These are phyloP conservation scores for Alternaria panax DNA, from an alignment of 2,329 filamentous ascomycete species.

Conservation along the genomic window DNA sequence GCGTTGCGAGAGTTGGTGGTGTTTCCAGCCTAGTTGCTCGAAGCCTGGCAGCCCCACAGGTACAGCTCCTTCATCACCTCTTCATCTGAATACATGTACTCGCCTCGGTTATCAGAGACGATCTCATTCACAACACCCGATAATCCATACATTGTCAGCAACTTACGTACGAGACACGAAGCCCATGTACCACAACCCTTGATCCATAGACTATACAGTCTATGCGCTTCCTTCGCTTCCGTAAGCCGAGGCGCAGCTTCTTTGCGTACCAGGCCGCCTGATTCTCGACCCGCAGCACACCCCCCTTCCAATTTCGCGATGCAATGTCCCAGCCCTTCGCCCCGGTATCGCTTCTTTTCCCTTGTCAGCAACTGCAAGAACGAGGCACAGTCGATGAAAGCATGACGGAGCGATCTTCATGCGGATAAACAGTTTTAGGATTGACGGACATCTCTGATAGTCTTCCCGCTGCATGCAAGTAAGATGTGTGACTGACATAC, in stretches of 20 bases:
- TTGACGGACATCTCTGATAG: background rate
- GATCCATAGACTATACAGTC: background rate
- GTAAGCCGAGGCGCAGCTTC: background rate
- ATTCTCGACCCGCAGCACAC: constrained; percentile 1
- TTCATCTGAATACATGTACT: background rate
- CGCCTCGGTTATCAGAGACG: background rate
- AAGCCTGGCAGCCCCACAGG: background rate
- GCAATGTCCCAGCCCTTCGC: background rate
- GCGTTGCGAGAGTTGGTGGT: background rate
- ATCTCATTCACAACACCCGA: background rate
- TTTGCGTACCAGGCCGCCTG: background rate
- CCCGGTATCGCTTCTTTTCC: background rate
- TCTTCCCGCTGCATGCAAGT: background rate
- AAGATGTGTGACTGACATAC: background rate
- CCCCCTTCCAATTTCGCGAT: background rate
- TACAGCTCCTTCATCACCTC: background rate
- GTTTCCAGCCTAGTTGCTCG: background rate
- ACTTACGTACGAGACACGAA: background rate
- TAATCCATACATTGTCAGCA: background rate
- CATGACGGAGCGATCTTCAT: background rate
- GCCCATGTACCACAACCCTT: background rate
- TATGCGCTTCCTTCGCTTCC: background rate
- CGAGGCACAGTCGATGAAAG: background rate
- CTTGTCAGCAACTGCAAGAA: background rate
- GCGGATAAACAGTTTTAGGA: background rate